Conservation (phyloP, 2,329 filamentous ascomycete species). For the Botrytis porri region DNA sequence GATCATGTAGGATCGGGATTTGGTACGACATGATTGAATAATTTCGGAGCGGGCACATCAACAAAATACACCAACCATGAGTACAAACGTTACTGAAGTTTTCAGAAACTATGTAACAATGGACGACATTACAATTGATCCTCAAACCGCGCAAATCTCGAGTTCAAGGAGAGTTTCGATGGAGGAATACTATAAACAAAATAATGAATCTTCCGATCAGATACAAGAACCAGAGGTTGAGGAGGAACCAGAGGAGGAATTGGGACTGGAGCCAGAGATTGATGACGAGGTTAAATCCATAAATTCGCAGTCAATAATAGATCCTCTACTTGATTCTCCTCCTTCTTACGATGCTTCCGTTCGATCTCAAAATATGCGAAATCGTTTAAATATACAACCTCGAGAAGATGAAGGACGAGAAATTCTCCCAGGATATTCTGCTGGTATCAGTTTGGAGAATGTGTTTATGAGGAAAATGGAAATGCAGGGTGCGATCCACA, state of each 20-base stretch:
- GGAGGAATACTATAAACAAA: conserved; percentile 12
- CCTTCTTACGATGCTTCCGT: conserved; percentile 29
- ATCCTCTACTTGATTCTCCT: conserved; percentile 22
- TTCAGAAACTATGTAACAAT: conserved; percentile 19
- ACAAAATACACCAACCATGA: conserved; percentile 8
- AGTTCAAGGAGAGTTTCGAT: conserved; percentile 9
- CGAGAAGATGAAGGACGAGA: conserved; percentile 44
- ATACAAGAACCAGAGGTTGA: conserved; percentile 3
- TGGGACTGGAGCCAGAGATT: background rate
- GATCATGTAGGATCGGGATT: conserved; percentile 9
- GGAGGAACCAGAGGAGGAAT: conserved; percentile 9
- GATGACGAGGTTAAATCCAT: conserved; percentile 5
- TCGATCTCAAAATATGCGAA: conserved; percentile 22
- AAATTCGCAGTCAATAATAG: background rate
- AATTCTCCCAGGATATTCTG: conserved; percentile 55
- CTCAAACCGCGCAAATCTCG: conserved; percentile 1
- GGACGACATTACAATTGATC: conserved; percentile 6
- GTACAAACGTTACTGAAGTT: background rate
- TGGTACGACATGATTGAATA: background rate
- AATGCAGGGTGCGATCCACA: conserved; percentile 61
- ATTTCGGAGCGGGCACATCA: conserved; percentile 3
- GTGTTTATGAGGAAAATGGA: conserved; percentile 64
- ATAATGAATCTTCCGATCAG: conserved; percentile 12
- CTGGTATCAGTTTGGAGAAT: conserved; percentile 53
- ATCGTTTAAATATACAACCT: conserved; percentile 37